A percentile compares a stretch with the other conserved stretches of the same genome.
Conservation (phyloP, 1,284 basidiomycete genomes). For the Puccinia coronata region DNA sequence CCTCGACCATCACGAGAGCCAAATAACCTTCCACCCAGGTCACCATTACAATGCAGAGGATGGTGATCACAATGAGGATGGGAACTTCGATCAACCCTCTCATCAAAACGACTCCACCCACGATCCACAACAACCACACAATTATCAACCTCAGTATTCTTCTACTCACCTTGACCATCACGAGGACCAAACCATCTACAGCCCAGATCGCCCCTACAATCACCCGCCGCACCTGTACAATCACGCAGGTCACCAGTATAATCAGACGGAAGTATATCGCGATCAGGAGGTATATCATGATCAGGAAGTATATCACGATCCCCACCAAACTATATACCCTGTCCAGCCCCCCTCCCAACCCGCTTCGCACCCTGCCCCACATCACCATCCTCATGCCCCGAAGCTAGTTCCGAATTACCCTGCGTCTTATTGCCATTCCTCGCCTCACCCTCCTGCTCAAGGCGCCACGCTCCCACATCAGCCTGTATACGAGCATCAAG, state of each 20-base stretch:
- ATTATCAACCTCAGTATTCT: background rate
- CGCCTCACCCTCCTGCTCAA: background rate
- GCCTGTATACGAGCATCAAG: background rate
- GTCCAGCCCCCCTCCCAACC: background rate
- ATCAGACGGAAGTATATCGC: background rate
- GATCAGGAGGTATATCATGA: no score
- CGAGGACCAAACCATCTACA: background rate
- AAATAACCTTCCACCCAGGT: background rate
- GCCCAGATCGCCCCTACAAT: background rate
- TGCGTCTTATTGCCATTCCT: background rate
- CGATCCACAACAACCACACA: background rate
- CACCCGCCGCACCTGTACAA: background rate
- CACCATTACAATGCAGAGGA: background rate
- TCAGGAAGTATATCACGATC: background rate
- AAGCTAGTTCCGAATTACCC: conserved; percentile 17
- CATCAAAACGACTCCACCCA: background rate
- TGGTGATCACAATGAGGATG: no score
- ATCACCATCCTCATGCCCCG: background rate
- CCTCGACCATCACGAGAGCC: no score
- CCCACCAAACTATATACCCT: background rate
- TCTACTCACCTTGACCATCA: background rate
- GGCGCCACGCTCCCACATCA: background rate
- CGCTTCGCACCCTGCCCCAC: background rate
- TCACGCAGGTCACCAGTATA: background rate
- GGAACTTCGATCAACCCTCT: conserved; percentile 1